Evolutionary conservation across 1,139 yeast species (phyloP), one percentile per base, ranked within the genome.

Genomic region (Pichia kudriavzevii): DNA sequence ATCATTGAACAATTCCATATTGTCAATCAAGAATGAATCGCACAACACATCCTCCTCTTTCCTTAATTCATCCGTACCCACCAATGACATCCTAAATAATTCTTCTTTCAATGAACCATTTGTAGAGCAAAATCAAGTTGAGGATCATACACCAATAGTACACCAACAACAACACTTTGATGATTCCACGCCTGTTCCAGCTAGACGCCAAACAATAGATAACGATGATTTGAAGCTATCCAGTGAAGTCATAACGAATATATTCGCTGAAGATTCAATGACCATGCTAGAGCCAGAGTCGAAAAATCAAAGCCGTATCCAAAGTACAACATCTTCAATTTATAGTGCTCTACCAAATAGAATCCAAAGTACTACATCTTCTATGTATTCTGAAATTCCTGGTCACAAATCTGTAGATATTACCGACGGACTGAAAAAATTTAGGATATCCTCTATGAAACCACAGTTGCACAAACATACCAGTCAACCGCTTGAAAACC

Each of bases 351-450:
- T 42, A 12, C 22, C 22, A 9, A 32, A 30, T 19, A 35, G 40
- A 27, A 13, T 30, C 12, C 38, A 34, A 17, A 38, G 41, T 29
- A 31, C 40, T 10, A 31, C 32, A 4, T 43, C 46, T 14, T 32
- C 40, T 34, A 25, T 42, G n/a, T 41, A 40, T 32, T 39, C 43
- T 18, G 44, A 41, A 23, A 4, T 36, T 22, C 45, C 45, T 1
- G 24, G 22, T 12, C 26, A 19, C n/a, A 32, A 24, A 26, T 25
- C 31, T 16, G 2, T 22, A 8, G 30, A 21, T 12, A 22, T 25
- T 5, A 31, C 34, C 14, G 28, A 22, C 12, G 36, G 40, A 5
- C 16, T 36, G 25, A 40, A 29, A 30, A 28, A 18, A 23, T 40
- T 40, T 14, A 34, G 43, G 17, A 37, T 32, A 10, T 37, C 43